Percentiles rank a stretch among this genome's conserved stretches.
Evolutionary conservation across 2,329 filamentous ascomycete genomes (phyloP).

Genomic region (Aspergillus fructus): DNA sequence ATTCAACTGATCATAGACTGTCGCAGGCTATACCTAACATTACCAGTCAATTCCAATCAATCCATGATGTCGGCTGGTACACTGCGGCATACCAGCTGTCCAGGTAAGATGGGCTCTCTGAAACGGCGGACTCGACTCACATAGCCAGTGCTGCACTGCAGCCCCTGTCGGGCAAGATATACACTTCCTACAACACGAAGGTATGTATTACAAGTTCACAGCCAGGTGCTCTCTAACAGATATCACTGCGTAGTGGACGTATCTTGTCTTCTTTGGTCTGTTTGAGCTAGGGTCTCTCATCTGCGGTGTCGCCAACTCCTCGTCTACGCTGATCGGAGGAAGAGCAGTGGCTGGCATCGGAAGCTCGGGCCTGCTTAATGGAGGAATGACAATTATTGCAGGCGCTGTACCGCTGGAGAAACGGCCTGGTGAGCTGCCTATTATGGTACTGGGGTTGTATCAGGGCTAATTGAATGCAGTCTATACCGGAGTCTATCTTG

Average conservation of each 20-base stretch:
- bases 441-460: too few relatives aligned
- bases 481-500: not conserved
- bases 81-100: not conserved
- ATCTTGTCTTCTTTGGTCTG: not conserved
- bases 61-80: conserved; percentile 9
- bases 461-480: not conserved
- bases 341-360: conserved; percentile 3
- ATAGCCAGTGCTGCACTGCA: not conserved
- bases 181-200: conserved; percentile 3
- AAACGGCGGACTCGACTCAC: not conserved
- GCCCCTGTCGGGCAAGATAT: conserved; percentile 2
- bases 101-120: not conserved
- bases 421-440: not conserved
- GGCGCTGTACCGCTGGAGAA: not conserved
- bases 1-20: not conserved
- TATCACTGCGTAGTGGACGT: not conserved
- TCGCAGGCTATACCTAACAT: not conserved
- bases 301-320: conserved; percentile 2
- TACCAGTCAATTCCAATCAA: not conserved
- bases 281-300: conserved; percentile 7
- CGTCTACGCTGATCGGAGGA: conserved; percentile 2
- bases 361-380: conserved; percentile 1
- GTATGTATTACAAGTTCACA: not conserved
- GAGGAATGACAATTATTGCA: not conserved
- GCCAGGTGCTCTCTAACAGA: too few relatives aligned